Conservation (phyloP, 2,329 filamentous ascomycete species). For the Trichophyton schoenleinii region DNA sequence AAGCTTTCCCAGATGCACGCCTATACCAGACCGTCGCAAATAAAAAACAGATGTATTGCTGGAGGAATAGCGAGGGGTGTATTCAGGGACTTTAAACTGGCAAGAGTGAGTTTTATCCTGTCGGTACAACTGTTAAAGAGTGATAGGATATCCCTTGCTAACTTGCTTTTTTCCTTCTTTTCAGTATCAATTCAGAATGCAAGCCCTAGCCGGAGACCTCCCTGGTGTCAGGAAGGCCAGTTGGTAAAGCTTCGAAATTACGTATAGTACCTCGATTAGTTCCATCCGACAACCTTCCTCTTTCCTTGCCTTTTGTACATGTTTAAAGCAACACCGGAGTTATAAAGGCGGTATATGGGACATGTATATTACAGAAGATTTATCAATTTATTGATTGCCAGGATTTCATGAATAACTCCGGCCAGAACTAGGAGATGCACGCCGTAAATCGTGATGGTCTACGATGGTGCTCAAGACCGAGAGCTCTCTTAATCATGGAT, state of each 20-base stretch:
- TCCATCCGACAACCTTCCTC: not conserved
- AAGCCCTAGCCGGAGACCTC: constrained; percentile 71
- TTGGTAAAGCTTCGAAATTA: constrained; percentile 50
- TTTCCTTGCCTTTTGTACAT: not conserved
- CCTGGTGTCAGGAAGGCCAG: constrained; percentile 93
- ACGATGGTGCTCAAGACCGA: not conserved
- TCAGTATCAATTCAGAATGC: constrained; percentile 84
- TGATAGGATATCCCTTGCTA: constrained; percentile 9
- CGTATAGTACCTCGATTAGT: not conserved
- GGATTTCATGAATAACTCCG: not conserved
- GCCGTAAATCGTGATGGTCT: not conserved
- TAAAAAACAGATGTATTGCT: constrained; percentile 83
- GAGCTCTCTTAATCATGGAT: not conserved
- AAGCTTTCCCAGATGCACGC: constrained; percentile 89
- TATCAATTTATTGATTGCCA: not conserved
- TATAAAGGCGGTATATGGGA: constrained; percentile 3
- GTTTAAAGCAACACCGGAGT: not conserved
- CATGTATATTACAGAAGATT: constrained; percentile 5
- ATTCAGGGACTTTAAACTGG: constrained; percentile 85
- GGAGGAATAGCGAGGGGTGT: constrained; percentile 84
- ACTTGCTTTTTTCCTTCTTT: constrained; percentile 13
- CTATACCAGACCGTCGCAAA: constrained; percentile 87
- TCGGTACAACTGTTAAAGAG: not conserved
- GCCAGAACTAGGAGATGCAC: not conserved
- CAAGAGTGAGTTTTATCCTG: constrained; percentile 52